Evolutionary conservation across 1,284 basidiomycete genomes (phyloP).

Genomic region (Sanguinoderma infundibulare): DNA sequence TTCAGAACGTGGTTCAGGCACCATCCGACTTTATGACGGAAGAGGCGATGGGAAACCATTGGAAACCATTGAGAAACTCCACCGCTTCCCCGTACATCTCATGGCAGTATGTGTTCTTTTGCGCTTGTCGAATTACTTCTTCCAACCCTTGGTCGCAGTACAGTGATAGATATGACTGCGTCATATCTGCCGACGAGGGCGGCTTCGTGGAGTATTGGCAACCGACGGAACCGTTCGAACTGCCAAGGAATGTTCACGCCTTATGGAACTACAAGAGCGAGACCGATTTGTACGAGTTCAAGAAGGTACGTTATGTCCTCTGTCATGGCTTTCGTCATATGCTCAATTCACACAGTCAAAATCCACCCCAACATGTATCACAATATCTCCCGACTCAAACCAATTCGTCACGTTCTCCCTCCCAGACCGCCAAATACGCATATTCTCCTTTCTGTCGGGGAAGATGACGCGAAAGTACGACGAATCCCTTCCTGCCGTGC

Average conservation of each 20-base stretch:
- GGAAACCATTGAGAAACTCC: constrained; percentile 76
- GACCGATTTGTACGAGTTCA: constrained; percentile 98
- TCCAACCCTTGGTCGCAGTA: constrained; percentile 57
- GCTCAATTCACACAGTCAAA: constrained; percentile 65
- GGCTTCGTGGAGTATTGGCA: constrained; percentile 99
- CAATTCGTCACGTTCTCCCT: constrained; percentile 94
- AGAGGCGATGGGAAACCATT: constrained; percentile 83
- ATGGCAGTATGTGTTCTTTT: constrained; percentile 74
- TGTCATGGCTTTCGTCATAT: neutral
- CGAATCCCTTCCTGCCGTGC: constrained; percentile 89
- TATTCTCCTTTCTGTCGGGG: constrained; percentile 91
- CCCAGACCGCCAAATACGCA: constrained; percentile 90
- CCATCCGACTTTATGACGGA: constrained; percentile 91
- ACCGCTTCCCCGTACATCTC: constrained; percentile 88
- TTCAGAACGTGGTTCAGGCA: constrained; percentile 77
- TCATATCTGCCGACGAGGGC: constrained; percentile 92
- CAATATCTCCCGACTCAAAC: constrained; percentile 86
- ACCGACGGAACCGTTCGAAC: constrained; percentile 84
- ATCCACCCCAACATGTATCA: constrained; percentile 89
- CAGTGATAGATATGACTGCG: constrained; percentile 87
- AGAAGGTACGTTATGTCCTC: constrained; percentile 70
- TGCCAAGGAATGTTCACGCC: constrained; percentile 78
- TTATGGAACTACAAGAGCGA: constrained; percentile 92
- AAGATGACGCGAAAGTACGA: constrained; percentile 95
- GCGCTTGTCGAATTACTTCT: neutral